Conservation (phyloP, 2,329 filamentous ascomycete species). For the Geosmithia morbida region DNA sequence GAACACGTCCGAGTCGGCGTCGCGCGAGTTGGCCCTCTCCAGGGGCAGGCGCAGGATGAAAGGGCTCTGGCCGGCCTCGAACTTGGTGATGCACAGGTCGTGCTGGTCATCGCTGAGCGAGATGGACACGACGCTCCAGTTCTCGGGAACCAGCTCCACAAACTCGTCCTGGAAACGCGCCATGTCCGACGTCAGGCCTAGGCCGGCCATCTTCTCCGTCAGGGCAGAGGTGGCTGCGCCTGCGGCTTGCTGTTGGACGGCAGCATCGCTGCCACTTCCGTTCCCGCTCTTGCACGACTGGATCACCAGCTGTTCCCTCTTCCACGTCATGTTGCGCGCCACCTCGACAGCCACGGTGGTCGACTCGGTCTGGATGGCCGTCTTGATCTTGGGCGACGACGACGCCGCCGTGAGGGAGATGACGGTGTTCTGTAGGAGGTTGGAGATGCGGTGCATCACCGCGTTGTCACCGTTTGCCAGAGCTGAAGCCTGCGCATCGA, state of each 20-base stretch:
- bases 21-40: conserved; percentile 65
- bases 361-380: conserved; percentile 27
- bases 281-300: conserved; percentile 14
- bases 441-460: conserved; percentile 47
- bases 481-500: conserved; percentile 46
- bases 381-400: conserved; percentile 24
- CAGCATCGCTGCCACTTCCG: not conserved
- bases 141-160: conserved; percentile 67
- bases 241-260: not conserved
- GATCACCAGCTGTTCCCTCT: conserved; percentile 45
- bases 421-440: conserved; percentile 48
- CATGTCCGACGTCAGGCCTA: conserved; percentile 35
- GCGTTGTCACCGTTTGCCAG: conserved; percentile 38
- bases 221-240: not conserved
- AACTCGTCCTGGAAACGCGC: conserved; percentile 63
- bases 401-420: conserved; percentile 51
- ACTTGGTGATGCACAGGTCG: conserved; percentile 80
- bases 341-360: conserved; percentile 49
- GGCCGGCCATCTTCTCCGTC: conserved; percentile 6
- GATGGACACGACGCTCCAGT: conserved; percentile 79
- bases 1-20: conserved; percentile 66
- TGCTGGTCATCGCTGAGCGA: conserved; percentile 68
- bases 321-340: conserved; percentile 54
- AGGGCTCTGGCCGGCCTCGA: conserved; percentile 59
- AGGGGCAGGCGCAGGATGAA: conserved; percentile 82